phyloP scores from a whole-genome alignment of 1,139 yeast species.

The Meyerozyma sp. region DNA sequence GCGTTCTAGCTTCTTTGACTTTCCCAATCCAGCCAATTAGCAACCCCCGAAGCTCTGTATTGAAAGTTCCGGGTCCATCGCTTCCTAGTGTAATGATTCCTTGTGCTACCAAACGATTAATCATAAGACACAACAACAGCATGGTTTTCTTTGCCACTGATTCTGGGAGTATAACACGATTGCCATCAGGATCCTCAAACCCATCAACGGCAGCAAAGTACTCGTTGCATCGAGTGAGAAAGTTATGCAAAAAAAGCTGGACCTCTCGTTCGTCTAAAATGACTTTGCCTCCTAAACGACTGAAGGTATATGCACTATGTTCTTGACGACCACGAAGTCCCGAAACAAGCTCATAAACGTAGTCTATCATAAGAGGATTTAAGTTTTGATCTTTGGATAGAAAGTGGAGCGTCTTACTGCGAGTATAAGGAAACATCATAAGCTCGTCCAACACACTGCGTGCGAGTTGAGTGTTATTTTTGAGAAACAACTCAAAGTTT shows the following conservation, averaged over 20 bases:
- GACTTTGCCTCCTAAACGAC: constrained; percentile 47
- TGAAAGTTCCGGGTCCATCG: constrained; percentile 1
- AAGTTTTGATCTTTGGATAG: constrained; percentile 56
- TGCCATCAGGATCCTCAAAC: constrained; percentile 30
- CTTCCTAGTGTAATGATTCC: constrained; percentile 37
- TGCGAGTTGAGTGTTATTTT: constrained; percentile 37
- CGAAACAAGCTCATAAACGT: constrained; percentile 53
- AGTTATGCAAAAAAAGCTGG: constrained; percentile 66
- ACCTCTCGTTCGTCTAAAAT: constrained; percentile 51
- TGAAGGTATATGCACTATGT: constrained; percentile 33
- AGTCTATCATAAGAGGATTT: constrained; percentile 46
- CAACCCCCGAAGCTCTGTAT: neutral
- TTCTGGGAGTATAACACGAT: constrained; percentile 29
- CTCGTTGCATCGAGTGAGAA: constrained; percentile 50
- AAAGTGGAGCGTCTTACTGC: constrained; percentile 63
- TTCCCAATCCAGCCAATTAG: constrained; percentile 12
- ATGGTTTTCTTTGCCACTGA: constrained; percentile 47
- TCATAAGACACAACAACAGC: constrained; percentile 56
- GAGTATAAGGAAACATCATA: constrained; percentile 57
- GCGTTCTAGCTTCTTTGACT: constrained; percentile 3
- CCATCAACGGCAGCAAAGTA: constrained; percentile 41
- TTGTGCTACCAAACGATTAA: constrained; percentile 42
- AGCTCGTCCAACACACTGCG: constrained; percentile 60
- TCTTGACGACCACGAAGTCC: constrained; percentile 46
- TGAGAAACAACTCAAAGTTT: constrained; percentile 33